Percentiles rank a stretch among this genome's conserved stretches.
phyloP scores from a whole-genome alignment of 163 green algal species.

The Chlorella variabilis region DNA sequence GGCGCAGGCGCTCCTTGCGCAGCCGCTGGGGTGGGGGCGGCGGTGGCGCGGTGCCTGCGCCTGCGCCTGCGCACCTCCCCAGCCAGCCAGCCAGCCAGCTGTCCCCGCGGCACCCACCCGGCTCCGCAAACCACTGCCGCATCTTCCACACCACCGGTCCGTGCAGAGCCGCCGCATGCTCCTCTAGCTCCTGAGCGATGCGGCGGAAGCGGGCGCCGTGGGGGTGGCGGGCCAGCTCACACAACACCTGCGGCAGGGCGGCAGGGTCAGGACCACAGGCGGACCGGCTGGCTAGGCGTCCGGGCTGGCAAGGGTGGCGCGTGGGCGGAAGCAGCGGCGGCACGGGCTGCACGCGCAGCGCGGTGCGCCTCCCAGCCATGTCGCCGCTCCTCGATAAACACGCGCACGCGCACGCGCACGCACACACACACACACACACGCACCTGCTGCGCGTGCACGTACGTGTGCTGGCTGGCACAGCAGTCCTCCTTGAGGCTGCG shows the following conservation, averaged over 20 bases:
- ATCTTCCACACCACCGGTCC: slow-evolving; percentile 59
- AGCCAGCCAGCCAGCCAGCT: background rate
- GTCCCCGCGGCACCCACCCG: background rate
- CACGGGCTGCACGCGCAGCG: too few relatives aligned
- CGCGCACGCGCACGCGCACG: too few relatives aligned
- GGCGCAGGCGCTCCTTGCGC: too few relatives aligned
- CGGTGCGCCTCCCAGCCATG: too few relatives aligned
- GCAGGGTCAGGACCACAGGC: too few relatives aligned
- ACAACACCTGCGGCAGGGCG: slow-evolving; percentile 57
- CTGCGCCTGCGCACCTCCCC: too few relatives aligned
- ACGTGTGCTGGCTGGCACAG: slow-evolving; percentile 72
- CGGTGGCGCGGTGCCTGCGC: too few relatives aligned
- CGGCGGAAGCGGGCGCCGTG: slow-evolving; percentile 59
- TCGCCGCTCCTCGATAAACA: too few relatives aligned
- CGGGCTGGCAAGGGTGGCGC: slow-evolving; percentile 57
- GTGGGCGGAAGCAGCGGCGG: too few relatives aligned
- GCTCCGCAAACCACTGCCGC: slow-evolving; percentile 41
- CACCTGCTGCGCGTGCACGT: slow-evolving; percentile 73
- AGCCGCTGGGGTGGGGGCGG: too few relatives aligned
- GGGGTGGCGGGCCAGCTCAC: slow-evolving; percentile 32
- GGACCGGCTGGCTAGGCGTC: too few relatives aligned
- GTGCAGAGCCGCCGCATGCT: slow-evolving; percentile 47
- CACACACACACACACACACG: background rate
- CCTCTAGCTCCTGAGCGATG: slow-evolving; percentile 70
- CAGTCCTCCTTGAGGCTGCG: slow-evolving; percentile 39